These are phyloP conservation scores for Verticillium dahliae DNA, from an alignment of 2,329 filamentous ascomycete species.

Conservation along the genomic window DNA sequence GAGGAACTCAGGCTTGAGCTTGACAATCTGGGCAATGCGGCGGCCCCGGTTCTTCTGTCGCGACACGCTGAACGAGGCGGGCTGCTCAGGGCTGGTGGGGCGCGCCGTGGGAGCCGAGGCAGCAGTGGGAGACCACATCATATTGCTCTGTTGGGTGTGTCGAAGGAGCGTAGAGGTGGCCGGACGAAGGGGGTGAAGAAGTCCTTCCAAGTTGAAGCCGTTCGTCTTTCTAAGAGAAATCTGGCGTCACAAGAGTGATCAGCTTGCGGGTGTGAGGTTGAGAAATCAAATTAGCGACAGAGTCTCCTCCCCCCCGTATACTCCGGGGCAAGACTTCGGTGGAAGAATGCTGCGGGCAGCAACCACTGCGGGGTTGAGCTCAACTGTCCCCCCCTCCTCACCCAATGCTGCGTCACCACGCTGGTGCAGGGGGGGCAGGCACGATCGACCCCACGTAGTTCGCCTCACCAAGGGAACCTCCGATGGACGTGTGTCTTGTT, in stretches of 20 bases:
- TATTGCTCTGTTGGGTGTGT: background rate
- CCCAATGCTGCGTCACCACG: background rate
- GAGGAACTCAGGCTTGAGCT: slow-evolving; percentile 59
- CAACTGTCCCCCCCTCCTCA: background rate
- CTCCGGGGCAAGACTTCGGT: background rate
- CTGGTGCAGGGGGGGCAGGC: background rate
- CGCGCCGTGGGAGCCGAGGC: background rate
- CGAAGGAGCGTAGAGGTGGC: background rate
- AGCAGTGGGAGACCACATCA: background rate
- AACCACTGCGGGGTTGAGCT: background rate
- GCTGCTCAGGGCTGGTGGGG: background rate
- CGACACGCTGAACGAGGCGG: slow-evolving; percentile 2
- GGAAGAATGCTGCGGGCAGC: background rate
- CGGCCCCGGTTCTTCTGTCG: slow-evolving; percentile 34
- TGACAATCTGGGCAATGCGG: slow-evolving; percentile 66
- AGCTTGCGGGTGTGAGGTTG: background rate
- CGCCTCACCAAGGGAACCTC: background rate
- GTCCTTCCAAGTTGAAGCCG: background rate
- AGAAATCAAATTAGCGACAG: background rate
- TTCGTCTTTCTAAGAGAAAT: background rate
- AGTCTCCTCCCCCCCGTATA: background rate
- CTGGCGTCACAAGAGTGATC: background rate
- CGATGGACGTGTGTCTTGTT: background rate
- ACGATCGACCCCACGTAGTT: background rate
- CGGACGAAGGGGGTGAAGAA: background rate